Evolutionary conservation across 2,329 filamentous ascomycete genomes (phyloP).

Genomic region (Botrytis fabae): DNA sequence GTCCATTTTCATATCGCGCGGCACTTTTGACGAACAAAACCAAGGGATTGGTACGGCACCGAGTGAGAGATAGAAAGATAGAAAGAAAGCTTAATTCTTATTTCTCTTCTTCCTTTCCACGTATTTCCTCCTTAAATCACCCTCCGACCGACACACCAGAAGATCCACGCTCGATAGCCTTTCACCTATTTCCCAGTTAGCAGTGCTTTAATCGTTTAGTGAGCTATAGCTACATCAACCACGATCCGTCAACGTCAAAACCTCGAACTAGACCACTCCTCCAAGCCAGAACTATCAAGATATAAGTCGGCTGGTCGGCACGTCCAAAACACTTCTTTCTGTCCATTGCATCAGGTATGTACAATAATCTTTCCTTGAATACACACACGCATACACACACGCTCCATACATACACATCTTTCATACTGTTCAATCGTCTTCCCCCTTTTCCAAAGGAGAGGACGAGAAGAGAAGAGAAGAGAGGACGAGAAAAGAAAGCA

Average conservation of each 20-base stretch:
- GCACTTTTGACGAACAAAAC: not conserved
- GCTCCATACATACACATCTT: not conserved
- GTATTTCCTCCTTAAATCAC: not conserved
- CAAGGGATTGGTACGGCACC: not conserved
- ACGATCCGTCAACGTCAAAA: not conserved
- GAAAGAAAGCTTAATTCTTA: not conserved
- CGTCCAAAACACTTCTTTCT: not conserved
- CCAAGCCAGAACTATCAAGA: no score
- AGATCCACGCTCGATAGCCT: not conserved
- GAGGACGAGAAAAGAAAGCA: not conserved
- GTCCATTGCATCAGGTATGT: not conserved
- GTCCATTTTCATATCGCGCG: not conserved
- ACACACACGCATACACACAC: not conserved
- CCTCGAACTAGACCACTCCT: not conserved
- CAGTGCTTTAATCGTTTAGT: not conserved
- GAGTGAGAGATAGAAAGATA: slow-evolving; percentile 1
- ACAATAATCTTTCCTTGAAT: not conserved
- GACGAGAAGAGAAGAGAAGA: not conserved
- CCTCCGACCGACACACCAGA: not conserved
- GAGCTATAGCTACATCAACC: not conserved
- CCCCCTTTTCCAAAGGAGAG: not conserved
- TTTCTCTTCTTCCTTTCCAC: not conserved
- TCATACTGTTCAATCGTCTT: not conserved
- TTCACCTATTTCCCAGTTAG: not conserved
- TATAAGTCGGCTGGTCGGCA: not conserved